phyloP scores from a whole-genome alignment of 129 eudicot species.

The Centella asiatica region DNA sequence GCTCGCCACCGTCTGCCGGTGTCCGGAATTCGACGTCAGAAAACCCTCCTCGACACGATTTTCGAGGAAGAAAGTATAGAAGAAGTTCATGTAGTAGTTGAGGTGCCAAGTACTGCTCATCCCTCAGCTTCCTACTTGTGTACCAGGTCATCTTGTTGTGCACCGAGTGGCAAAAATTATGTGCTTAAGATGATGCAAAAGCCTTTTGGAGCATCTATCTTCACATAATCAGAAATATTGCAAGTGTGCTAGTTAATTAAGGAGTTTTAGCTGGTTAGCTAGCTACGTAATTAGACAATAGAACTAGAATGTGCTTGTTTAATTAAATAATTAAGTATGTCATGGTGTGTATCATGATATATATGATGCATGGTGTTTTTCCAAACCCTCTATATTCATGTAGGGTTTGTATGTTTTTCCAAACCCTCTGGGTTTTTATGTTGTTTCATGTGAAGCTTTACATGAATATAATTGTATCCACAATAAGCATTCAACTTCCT shows the following conservation, averaged over 20 bases:
- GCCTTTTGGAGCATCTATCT: neutral
- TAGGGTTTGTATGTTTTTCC: too few species aligned
- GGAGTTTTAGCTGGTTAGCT: too few species aligned
- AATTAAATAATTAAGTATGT: too few species aligned
- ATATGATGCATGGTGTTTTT: too few species aligned
- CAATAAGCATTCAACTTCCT: too few species aligned
- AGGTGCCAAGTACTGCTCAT: neutral
- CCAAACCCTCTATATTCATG: too few species aligned
- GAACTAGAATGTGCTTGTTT: too few species aligned
- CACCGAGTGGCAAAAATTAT: neutral
- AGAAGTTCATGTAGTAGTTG: neutral
- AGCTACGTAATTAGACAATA: too few species aligned
- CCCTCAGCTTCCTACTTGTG: neutral
- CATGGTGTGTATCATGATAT: too few species aligned
- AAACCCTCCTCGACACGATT: slow-evolving; percentile 10
- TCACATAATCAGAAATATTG: neutral
- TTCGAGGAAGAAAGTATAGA: slow-evolving; percentile 3
- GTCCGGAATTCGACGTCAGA: neutral
- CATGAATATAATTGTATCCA: too few species aligned
- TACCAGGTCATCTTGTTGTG: neutral
- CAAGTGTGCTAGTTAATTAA: neutral
- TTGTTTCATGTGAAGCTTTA: too few species aligned
- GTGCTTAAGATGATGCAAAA: neutral
- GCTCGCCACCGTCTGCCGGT: neutral
- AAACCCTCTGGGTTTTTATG: too few species aligned